Conservation (phyloP, 2,329 filamentous ascomycete genomes). For the Huntiella decipiens region DNA sequence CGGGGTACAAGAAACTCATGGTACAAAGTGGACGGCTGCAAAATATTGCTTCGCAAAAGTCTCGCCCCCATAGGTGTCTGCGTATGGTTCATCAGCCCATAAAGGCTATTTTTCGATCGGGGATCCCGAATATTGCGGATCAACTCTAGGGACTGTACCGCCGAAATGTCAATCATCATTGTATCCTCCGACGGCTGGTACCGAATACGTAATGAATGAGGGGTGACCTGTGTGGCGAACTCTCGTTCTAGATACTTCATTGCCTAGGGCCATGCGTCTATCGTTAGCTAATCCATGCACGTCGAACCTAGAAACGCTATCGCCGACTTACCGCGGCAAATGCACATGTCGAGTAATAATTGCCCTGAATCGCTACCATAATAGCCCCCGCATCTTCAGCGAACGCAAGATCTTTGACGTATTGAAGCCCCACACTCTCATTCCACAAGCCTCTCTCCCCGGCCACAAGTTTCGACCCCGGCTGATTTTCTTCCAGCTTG, state of each 20-base stretch:
- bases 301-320: not conserved
- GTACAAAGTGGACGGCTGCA: conserved; percentile 66
- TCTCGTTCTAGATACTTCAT: conserved; percentile 64
- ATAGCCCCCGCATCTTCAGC: conserved; percentile 62
- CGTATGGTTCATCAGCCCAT: conserved; percentile 71
- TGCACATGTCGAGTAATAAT: conserved; percentile 69
- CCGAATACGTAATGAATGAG: conserved; percentile 66
- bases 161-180: conserved; percentile 89
- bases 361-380: conserved; percentile 61
- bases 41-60: conserved; percentile 63
- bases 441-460: conserved; percentile 69
- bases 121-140: conserved; percentile 67
- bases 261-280: conserved; percentile 28
- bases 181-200: conserved; percentile 79
- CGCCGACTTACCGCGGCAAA: conserved; percentile 55
- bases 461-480: conserved; percentile 36
- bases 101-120: conserved; percentile 66
- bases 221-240: conserved; percentile 47
- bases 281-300: conserved; percentile 9
- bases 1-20: conserved; percentile 47
- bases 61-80: conserved; percentile 75
- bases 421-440: conserved; percentile 56
- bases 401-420: conserved; percentile 63
- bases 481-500: conserved; percentile 54
- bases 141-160: conserved; percentile 70